Evolutionary conservation across 306 rosid species (phyloP), one percentile per base, ranked within the genome.

Genomic region (cucumber (Cucumis sativus)): DNA sequence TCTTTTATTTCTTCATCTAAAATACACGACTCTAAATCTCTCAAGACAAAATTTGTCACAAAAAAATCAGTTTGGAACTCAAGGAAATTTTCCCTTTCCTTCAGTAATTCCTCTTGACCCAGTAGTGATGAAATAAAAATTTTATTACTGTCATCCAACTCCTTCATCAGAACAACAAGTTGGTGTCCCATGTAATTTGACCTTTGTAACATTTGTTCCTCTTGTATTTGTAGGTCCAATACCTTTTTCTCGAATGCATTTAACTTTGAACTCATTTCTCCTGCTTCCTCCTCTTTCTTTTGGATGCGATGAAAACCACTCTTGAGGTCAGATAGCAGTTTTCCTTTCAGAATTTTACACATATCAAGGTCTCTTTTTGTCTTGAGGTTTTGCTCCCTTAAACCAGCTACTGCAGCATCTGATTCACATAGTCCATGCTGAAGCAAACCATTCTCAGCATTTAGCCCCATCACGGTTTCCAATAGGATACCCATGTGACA

Each of bases 391-490:
- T 86, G 92, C 81, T 89, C 92, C 85, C 89, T 90, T 88, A 94
- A 81, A 84, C 88, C 90, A 85, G 83, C 82, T 75, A 94, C 79
- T 47, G 80, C 79, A 79, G 88, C 78, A 79, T 88, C 89, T 81
- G 98, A 89, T 79, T 90, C 91, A 58, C 88, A 77, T 69, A 94
- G 80, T 25, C 97, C 98, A 57, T 84, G 88, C 73, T 90, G 89
- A 80, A 94, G 95, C 78, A 94, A 88, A 72, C 97, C 89, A 66
- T 89, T 92, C 84, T 92, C 98, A 43, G 91, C 91, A 83, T 94
- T 95, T 84, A 94, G 83, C 77, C 96, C 96, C 15, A 90, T 94
- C 75, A 89, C 90, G 47, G 97, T 88, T 90, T 94, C 98, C 78
- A 92, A 82, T 25, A 92, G 79, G 78, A 88, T 85, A 60, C 98